Conservation (phyloP, 176 grass and related monocot species). For the Phoenix dactylifera region DNA sequence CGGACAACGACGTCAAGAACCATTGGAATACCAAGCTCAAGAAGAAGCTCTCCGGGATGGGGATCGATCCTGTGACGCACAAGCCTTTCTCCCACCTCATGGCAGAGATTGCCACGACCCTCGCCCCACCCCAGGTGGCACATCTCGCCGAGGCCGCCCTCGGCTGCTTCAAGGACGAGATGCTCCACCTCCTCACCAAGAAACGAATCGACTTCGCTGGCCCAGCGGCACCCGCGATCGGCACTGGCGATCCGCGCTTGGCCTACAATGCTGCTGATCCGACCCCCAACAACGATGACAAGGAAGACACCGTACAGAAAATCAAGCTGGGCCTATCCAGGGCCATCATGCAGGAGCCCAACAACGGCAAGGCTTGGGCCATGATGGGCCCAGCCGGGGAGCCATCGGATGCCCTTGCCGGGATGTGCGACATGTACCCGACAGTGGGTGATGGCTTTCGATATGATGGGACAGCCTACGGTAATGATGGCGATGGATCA, state of each 20-base stretch:
- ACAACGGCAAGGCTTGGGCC: slow-evolving; percentile 24
- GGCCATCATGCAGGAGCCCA: slow-evolving; percentile 56
- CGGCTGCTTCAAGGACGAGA: slow-evolving; percentile 98
- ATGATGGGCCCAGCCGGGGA: slow-evolving; percentile 2
- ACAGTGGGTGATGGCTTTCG: background rate
- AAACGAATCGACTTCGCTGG: slow-evolving; percentile 37
- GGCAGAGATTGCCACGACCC: slow-evolving; percentile 88
- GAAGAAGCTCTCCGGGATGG: slow-evolving; percentile 98
- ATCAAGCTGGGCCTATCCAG: slow-evolving; percentile 70
- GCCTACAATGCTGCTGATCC: background rate
- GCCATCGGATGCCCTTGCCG: slow-evolving; percentile 20
- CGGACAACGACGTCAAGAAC: slow-evolving; percentile 99
- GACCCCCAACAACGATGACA: slow-evolving; percentile 11
- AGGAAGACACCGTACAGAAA: slow-evolving; percentile 42
- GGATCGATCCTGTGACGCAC: slow-evolving; percentile 93
- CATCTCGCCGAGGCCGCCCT: slow-evolving; percentile 92
- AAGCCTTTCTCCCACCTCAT: slow-evolving; percentile 99
- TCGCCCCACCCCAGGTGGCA: slow-evolving; percentile 75
- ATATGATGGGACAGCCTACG: slow-evolving; percentile 12
- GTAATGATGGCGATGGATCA: slow-evolving; percentile 40
- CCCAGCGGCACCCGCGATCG: background rate
- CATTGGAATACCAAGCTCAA: slow-evolving; percentile 99
- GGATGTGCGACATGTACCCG: slow-evolving; percentile 12
- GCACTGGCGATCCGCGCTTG: slow-evolving; percentile 10
- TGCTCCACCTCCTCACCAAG: slow-evolving; percentile 95